Conservation (phyloP, 2,329 filamentous ascomycete genomes). For the Lachnellula arida region DNA sequence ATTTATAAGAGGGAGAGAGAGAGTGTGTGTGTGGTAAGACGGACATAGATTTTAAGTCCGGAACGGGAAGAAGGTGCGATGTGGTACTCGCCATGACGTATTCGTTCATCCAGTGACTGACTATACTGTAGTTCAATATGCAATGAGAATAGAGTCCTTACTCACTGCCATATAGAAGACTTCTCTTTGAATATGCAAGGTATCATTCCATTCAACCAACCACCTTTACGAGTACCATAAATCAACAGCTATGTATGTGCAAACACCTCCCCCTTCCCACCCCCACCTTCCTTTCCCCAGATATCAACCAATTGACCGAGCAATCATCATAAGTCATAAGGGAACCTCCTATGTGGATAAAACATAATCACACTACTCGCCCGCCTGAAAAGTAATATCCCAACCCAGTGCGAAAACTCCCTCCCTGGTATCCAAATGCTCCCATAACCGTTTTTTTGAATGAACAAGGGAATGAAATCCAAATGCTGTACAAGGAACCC, state of each 20-base stretch:
- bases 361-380: not conserved
- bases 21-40: too few relatives aligned
- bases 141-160: too few relatives aligned
- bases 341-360: not conserved
- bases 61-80: too few relatives aligned
- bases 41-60: too few relatives aligned
- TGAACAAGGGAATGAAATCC: not conserved
- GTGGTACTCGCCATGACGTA: too few relatives aligned
- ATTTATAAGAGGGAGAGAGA: too few relatives aligned
- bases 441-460: not conserved
- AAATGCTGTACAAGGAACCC: not conserved
- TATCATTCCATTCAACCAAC: not conserved
- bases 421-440: not conserved
- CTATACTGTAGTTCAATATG: too few relatives aligned
- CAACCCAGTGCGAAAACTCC: not conserved
- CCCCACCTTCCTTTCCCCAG: not conserved
- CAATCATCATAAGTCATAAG: not conserved
- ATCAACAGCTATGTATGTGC: not conserved
- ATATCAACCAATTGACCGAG: not conserved
- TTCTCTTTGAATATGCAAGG: too few relatives aligned
- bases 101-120: too few relatives aligned
- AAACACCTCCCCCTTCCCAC: not conserved
- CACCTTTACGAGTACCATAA: not conserved
- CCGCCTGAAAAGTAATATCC: not conserved
- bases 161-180: too few relatives aligned